phyloP scores from a whole-genome alignment of 2,329 filamentous ascomycete species.

The Bipolaris gigantea region DNA sequence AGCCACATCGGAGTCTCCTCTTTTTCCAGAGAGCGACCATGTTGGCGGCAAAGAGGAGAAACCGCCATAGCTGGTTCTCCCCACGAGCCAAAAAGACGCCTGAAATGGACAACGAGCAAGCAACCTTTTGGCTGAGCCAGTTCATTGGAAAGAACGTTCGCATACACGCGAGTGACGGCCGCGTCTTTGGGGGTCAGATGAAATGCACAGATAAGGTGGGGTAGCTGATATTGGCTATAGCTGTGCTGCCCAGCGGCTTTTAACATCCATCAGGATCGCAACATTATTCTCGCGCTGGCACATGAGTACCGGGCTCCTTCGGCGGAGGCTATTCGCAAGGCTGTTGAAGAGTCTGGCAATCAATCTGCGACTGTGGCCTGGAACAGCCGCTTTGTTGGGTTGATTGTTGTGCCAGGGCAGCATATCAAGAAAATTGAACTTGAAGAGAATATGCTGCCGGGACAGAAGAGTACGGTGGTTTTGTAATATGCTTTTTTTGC shows the following conservation, averaged over 20 bases:
- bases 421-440: slow-evolving; percentile 87
- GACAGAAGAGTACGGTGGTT: slow-evolving; percentile 27
- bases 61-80: slow-evolving; percentile 25
- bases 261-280: slow-evolving; percentile 66
- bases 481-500: slow-evolving; percentile 19
- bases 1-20: slow-evolving; percentile 19
- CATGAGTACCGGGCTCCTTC: slow-evolving; percentile 84
- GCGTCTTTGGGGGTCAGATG: slow-evolving; percentile 86
- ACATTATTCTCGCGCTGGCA: slow-evolving; percentile 81
- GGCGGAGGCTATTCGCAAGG: slow-evolving; percentile 47
- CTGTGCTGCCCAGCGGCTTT: background rate
- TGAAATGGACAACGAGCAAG: slow-evolving; percentile 56
- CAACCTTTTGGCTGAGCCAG: slow-evolving; percentile 60
- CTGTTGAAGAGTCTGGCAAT: slow-evolving; percentile 38
- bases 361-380: slow-evolving; percentile 65
- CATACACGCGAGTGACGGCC: slow-evolving; percentile 76
- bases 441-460: slow-evolving; percentile 59
- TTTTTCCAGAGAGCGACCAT: slow-evolving; percentile 10
- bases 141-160: slow-evolving; percentile 79
- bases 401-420: slow-evolving; percentile 85
- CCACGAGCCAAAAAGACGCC: slow-evolving; percentile 17
- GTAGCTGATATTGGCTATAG: slow-evolving; percentile 16
- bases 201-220: slow-evolving; percentile 92
- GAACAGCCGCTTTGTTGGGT: slow-evolving; percentile 81
- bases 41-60: slow-evolving; percentile 10